These are phyloP conservation scores for Yamadazyma conglobata DNA, from an alignment of 1,139 yeast genomes.

Conservation along the genomic window DNA sequence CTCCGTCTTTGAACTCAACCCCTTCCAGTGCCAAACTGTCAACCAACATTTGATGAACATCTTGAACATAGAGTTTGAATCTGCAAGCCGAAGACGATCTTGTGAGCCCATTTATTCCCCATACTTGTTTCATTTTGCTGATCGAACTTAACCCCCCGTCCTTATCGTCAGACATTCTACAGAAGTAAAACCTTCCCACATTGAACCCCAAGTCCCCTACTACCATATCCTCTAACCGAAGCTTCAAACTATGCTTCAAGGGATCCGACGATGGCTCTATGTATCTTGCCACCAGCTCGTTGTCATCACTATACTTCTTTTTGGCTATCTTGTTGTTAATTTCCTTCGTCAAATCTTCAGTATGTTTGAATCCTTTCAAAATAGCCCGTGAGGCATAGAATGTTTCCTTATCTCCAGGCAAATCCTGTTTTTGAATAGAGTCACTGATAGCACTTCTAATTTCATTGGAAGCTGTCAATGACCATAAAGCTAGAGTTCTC, in stretches of 20 bases:
- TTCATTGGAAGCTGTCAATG: constrained; percentile 39
- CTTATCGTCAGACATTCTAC: constrained; percentile 37
- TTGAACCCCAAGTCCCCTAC: constrained; percentile 47
- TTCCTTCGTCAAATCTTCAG: constrained; percentile 29
- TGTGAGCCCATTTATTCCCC: constrained; percentile 18
- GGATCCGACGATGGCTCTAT: constrained; percentile 46
- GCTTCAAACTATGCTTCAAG: constrained; percentile 31
- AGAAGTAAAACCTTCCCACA: constrained; percentile 45
- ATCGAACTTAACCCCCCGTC: constrained; percentile 41
- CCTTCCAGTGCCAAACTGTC: constrained; percentile 29
- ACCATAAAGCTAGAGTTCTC: constrained; percentile 49
- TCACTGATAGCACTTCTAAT: constrained; percentile 36
- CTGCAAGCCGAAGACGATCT: constrained; percentile 27
- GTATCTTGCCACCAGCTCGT: constrained; percentile 23
- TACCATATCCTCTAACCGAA: constrained; percentile 40
- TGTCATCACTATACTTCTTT: constrained; percentile 25
- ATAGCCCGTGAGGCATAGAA: constrained; percentile 39
- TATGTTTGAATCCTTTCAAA: constrained; percentile 34
- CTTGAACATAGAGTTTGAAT: constrained; percentile 52
- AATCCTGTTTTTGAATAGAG: constrained; percentile 33
- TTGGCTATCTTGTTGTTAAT: constrained; percentile 31
- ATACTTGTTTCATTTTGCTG: constrained; percentile 27
- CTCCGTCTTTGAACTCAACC: constrained; percentile 32
- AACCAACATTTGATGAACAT: constrained; percentile 35
- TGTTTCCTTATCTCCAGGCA: constrained; percentile 46